A percentile compares a stretch with the other conserved stretches of the same genome.
Evolutionary conservation across 176 grass and related monocot species (phyloP).

Genomic region (Panicum miliaceum): DNA sequence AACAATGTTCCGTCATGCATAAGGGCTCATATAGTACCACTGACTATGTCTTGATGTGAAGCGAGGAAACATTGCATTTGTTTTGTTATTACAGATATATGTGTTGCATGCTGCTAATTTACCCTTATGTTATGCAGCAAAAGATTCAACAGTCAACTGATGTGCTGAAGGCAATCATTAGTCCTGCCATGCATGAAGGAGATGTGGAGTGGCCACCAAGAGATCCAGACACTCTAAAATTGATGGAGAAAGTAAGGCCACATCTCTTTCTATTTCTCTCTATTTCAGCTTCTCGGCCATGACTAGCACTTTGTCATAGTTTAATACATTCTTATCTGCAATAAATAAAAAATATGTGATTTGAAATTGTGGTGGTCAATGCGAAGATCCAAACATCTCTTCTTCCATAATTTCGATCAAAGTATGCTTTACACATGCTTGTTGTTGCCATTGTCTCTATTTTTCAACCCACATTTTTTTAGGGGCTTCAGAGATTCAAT

Average conservation of each 20-base stretch:
- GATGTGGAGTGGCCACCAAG: conserved; percentile 82
- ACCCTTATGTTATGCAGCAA: conserved; percentile 59
- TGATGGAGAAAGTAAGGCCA: conserved; percentile 77
- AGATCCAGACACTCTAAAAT: conserved; percentile 60
- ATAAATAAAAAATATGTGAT: background rate
- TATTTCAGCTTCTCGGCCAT: background rate
- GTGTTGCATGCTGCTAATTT: conserved; percentile 34
- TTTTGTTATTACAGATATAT: background rate
- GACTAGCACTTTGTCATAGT: conserved; percentile 6
- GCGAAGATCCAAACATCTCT: conserved; percentile 1
- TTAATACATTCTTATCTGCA: conserved; percentile 11
- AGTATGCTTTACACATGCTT: conserved; percentile 18
- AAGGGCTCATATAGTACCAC: background rate
- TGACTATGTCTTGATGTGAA: background rate
- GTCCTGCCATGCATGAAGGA: conserved; percentile 65
- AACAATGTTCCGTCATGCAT: conserved; percentile 23
- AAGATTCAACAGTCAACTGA: conserved; percentile 91
- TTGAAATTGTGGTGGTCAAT: background rate
- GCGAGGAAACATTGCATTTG: background rate
- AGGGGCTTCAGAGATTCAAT: background rate
- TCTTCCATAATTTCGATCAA: conserved; percentile 6
- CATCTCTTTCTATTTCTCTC: background rate
- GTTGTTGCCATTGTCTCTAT: background rate
- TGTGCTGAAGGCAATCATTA: conserved; percentile 83
- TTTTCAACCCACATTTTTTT: background rate